A percentile compares a stretch with the other conserved stretches of the same genome.
These are phyloP conservation scores for Aphanocladium album DNA, from an alignment of 2,329 filamentous ascomycete species.

Conservation along the genomic window DNA sequence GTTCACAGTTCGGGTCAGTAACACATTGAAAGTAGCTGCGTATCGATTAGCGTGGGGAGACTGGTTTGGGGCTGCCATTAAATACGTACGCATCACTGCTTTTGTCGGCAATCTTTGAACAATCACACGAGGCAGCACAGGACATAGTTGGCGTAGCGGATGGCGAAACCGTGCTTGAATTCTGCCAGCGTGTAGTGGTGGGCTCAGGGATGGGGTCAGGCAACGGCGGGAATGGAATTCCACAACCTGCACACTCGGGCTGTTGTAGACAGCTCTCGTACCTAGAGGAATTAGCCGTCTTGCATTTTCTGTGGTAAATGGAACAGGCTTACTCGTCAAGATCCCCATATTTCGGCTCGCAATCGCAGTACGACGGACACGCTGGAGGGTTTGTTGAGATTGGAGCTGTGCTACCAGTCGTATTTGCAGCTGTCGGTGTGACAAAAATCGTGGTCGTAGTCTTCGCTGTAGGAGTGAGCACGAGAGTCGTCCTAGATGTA, in stretches of 20 bases:
- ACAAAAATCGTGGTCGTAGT: not conserved
- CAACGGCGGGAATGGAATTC: conserved; percentile 4
- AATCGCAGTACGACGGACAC: conserved; percentile 10
- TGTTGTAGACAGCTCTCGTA: conserved; percentile 4
- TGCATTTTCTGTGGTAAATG: not conserved
- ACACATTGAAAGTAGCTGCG: conserved; percentile 26
- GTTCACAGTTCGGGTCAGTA: conserved; percentile 22
- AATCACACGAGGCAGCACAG: conserved; percentile 23
- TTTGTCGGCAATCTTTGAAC: conserved; percentile 22
- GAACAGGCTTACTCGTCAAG: not conserved
- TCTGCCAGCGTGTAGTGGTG: conserved; percentile 17
- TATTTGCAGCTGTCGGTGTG: not conserved
- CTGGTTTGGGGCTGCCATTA: not conserved
- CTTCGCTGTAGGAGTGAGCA: not conserved
- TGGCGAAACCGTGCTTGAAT: not conserved
- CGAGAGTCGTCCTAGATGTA: not conserved
- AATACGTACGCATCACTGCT: conserved; percentile 20
- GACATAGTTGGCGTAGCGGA: conserved; percentile 5
- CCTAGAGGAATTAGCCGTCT: not conserved
- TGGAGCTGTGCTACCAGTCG: not conserved
- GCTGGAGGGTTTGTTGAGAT: not conserved
- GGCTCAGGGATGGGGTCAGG: not conserved
- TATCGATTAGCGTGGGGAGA: not conserved
- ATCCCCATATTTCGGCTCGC: conserved; percentile 9
- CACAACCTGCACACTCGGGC: conserved; percentile 10